Evolutionary conservation across 2,329 filamentous ascomycete species (phyloP).

Genomic region (Pseudocercospora fuligena): DNA sequence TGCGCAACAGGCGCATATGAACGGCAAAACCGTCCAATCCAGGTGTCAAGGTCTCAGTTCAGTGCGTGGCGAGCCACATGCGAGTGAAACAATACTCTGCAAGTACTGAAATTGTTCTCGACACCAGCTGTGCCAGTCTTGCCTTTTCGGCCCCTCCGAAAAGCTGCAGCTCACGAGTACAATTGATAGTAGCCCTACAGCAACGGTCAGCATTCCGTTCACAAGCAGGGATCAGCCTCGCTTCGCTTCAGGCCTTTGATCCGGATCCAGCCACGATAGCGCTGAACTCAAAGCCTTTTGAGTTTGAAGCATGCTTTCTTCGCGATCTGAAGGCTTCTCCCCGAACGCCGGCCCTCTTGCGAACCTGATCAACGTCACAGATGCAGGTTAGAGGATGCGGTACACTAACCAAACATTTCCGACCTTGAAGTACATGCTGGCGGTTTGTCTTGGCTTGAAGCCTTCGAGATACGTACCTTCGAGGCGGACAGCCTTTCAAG

Average conservation of each 20-base stretch:
- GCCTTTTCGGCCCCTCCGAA: background rate
- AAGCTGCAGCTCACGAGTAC: background rate
- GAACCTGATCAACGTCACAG: constrained; percentile 1
- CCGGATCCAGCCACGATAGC: background rate
- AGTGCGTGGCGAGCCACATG: constrained; percentile 3
- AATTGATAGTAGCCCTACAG: background rate
- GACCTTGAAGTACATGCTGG: background rate
- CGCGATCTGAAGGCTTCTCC: background rate
- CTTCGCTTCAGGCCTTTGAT: background rate
- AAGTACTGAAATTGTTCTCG: background rate
- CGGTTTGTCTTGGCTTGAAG: constrained; percentile 5
- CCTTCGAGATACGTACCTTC: background rate
- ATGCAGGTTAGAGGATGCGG: background rate
- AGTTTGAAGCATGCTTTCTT: background rate
- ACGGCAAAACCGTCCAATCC: background rate
- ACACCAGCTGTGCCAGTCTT: background rate
- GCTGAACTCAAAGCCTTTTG: background rate
- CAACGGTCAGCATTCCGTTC: background rate
- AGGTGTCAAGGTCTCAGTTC: background rate
- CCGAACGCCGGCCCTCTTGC: background rate
- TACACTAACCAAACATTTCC: background rate
- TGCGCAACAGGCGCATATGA: constrained; percentile 23
- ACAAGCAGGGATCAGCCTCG: background rate
- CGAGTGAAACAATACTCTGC: background rate
- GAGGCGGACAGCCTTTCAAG: background rate